These are phyloP conservation scores for Sclerotinia borealis DNA, from an alignment of 2,329 filamentous ascomycete species.

Conservation along the genomic window DNA sequence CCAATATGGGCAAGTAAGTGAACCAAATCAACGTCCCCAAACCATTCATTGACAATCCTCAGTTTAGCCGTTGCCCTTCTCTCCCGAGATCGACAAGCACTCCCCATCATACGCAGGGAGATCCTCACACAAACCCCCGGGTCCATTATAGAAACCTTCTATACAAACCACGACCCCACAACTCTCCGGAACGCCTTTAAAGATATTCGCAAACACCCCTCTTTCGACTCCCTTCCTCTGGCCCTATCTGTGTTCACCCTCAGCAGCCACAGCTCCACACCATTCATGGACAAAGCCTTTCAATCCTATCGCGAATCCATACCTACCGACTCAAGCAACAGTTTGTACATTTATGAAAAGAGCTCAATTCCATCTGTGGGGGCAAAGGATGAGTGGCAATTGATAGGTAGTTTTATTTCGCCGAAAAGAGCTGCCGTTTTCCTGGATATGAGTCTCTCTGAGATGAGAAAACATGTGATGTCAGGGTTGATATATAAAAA, in stretches of 20 bases:
- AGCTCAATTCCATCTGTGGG: background rate
- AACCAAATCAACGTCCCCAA: background rate
- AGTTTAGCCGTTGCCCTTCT: conserved; percentile 47
- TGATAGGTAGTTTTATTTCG: background rate
- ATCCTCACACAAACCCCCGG: conserved; percentile 38
- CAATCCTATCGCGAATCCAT: conserved; percentile 43
- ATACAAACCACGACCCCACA: conserved; percentile 43
- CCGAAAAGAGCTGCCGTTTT: background rate
- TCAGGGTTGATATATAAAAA: background rate
- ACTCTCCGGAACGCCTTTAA: conserved; percentile 43
- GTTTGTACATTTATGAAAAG: background rate
- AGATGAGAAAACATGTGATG: background rate
- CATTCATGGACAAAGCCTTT: conserved; percentile 48
- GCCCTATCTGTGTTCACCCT: conserved; percentile 49
- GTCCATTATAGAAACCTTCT: conserved; percentile 45
- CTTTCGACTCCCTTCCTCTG: conserved; percentile 45
- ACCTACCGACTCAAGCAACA: conserved; percentile 33
- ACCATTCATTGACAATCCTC: background rate
- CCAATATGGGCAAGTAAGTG: conserved; percentile 42
- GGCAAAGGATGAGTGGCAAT: background rate
- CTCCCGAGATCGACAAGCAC: conserved; percentile 42
- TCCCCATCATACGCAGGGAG: conserved; percentile 38
- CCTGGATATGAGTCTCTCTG: background rate
- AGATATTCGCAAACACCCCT: conserved; percentile 42
- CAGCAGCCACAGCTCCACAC: conserved; percentile 48